Conservation (phyloP, 805 yeast genomes). For the Starmerella kuoi region DNA sequence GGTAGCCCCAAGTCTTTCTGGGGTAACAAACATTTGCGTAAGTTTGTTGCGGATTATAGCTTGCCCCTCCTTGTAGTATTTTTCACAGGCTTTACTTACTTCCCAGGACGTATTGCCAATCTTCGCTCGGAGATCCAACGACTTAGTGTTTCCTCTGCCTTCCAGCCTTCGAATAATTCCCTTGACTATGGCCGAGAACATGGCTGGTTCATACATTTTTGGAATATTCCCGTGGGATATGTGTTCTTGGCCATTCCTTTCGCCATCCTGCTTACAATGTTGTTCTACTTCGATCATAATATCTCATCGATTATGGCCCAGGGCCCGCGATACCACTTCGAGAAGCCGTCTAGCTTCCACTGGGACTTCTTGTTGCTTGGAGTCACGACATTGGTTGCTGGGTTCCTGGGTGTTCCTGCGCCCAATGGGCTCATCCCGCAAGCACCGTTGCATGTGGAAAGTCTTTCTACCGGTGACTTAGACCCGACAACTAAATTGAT, state of each 20-base stretch:
- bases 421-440: conserved; percentile 96
- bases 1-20: conserved; percentile 40
- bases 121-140: conserved; percentile 39
- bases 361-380: conserved; percentile 84
- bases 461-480: conserved; percentile 38
- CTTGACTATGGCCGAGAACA: conserved; percentile 28
- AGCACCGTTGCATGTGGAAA: conserved; percentile 83
- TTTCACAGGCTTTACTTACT: conserved; percentile 86
- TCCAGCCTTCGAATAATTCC: conserved; percentile 48
- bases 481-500: conserved; percentile 15
- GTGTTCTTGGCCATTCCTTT: conserved; percentile 87
- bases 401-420: conserved; percentile 82
- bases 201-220: conserved; percentile 71
- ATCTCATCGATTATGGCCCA: conserved; percentile 91
- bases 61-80: conserved; percentile 74
- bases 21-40: conserved; percentile 48
- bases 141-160: conserved; percentile 61
- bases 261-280: conserved; percentile 68
- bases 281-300: conserved; percentile 91
- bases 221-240: conserved; percentile 61
- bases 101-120: conserved; percentile 61
- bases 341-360: conserved; percentile 82
- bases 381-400: conserved; percentile 73
- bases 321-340: conserved; percentile 63
- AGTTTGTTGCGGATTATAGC: conserved; percentile 72